phyloP scores from a whole-genome alignment of 2,329 filamentous ascomycete species.

The Claviceps pazoutovae region DNA sequence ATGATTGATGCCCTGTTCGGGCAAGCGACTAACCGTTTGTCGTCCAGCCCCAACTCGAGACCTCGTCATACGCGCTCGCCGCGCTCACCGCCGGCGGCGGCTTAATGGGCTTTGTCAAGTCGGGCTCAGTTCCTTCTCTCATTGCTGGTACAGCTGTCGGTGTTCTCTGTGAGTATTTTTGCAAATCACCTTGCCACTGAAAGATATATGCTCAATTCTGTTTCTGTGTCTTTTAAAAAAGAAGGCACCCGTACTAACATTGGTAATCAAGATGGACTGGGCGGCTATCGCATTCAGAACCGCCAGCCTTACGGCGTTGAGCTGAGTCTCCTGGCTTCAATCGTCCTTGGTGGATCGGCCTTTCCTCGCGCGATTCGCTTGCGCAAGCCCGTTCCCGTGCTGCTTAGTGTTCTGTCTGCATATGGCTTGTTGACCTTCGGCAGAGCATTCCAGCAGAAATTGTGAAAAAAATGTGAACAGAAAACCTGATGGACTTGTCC shows the following conservation, averaged over 20 bases:
- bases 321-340: conserved; percentile 72
- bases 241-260: neutral
- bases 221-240: neutral
- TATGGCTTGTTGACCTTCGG: conserved; percentile 75
- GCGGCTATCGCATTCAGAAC: conserved; percentile 66
- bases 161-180: conserved; percentile 35
- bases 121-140: conserved; percentile 75
- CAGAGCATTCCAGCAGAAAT: conserved; percentile 40
- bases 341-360: conserved; percentile 71
- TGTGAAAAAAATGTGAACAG: conserved; percentile 14
- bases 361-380: conserved; percentile 77
- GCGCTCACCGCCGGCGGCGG: conserved; percentile 76
- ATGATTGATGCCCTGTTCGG: neutral
- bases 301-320: conserved; percentile 72
- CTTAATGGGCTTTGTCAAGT: conserved; percentile 71
- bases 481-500: too few species aligned
- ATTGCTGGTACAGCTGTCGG: conserved; percentile 77
- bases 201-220: too few species aligned
- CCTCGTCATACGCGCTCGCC: conserved; percentile 65
- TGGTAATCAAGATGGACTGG: conserved; percentile 47
- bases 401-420: conserved; percentile 63
- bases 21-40: neutral
- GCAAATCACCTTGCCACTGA: too few species aligned
- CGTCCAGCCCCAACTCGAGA: conserved; percentile 18
- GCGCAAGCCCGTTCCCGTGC: conserved; percentile 70